Base-by-base conservation (phyloP, 768 basidiomycete genomes). In the Candolleomyces eurysporus region DNA sequence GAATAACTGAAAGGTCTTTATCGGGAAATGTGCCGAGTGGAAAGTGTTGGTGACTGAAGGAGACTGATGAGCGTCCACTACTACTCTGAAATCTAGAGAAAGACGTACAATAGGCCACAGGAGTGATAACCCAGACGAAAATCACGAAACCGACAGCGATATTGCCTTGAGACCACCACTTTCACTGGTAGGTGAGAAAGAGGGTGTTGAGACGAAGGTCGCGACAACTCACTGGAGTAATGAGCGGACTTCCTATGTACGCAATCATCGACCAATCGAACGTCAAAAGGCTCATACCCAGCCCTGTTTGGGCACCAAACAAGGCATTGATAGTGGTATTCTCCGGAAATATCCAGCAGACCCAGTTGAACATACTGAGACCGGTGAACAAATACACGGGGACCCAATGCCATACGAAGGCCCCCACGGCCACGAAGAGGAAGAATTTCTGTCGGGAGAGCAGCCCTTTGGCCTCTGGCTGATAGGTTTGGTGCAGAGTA, bases 161-260 rank as follows among this genome's bases (percentile, higher is more conserved):
- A 74, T 93, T 93, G 69, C 85, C 76, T 73, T 91, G 82, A 22
- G 91, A 89, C 91, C 91, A 93, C 91, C 91, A 92, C 90, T 90
- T 57, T 2, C 55, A 63, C 54, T 50, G 10, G 1, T 16, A 57
- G 10, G 13, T 13, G 61, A 36, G 36, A 55, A 63, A 19, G 69
- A 52, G 42, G 39, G 10, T 39, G 19, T 36, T 59, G 17, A 10
- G 43, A 49, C 48, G 39, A 48, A 43, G 45, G 52, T 60, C 56
- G 42, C 2, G 26, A 26, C 26, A 26, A 76, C 90, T 52, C 75
- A 91, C 90, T 43, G 94, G 94, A 14, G 89, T 86, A 7, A 93
- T 85, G 51, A 95, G 78, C 11, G 94, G 94, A 68, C 84, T 90
- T 48, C 88, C 84, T 56, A 88, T 78, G 71, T 82, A 90, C 10